A percentile compares a stretch with the other conserved stretches of the same genome.
These are phyloP conservation scores for Neopestalotiopsis clavispora DNA, from an alignment of 2,329 filamentous ascomycete genomes.

Conservation along the genomic window DNA sequence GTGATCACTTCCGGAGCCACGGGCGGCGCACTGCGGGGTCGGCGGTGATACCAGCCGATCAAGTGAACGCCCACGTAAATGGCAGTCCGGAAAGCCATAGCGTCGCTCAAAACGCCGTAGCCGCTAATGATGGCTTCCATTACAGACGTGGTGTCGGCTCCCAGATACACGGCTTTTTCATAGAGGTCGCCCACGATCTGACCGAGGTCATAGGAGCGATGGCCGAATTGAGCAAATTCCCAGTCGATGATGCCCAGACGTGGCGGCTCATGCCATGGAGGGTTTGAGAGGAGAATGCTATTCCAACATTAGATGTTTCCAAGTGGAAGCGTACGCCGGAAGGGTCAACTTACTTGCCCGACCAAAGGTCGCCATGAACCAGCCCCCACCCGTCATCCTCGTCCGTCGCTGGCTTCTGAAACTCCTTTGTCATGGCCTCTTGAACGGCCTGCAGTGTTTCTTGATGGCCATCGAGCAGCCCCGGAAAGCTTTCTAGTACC, in stretches of 20 bases:
- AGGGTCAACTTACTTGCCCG: slow-evolving; percentile 41
- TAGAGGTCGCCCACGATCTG: slow-evolving; percentile 48
- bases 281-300: not conserved
- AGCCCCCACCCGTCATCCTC: slow-evolving; percentile 25
- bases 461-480: slow-evolving; percentile 31
- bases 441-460: slow-evolving; percentile 34
- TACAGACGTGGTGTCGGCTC: slow-evolving; percentile 32
- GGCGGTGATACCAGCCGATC: slow-evolving; percentile 32
- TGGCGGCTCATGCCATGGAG: not conserved
- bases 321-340: not conserved
- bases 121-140: slow-evolving; percentile 42
- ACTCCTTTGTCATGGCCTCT: slow-evolving; percentile 15
- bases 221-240: slow-evolving; percentile 45
- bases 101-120: slow-evolving; percentile 39
- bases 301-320: not conserved
- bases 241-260: slow-evolving; percentile 47
- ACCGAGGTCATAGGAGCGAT: slow-evolving; percentile 43
- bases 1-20: not conserved
- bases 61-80: slow-evolving; percentile 47
- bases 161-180: slow-evolving; percentile 41
- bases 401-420: slow-evolving; percentile 10
- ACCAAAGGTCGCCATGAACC: slow-evolving; percentile 49
- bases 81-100: slow-evolving; percentile 43
- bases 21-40: slow-evolving; percentile 8
- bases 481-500: slow-evolving; percentile 38